Percentiles rank a stretch among this genome's conserved stretches.
Conservation (phyloP, 768 basidiomycete genomes). For the Lentinula raphanica region DNA sequence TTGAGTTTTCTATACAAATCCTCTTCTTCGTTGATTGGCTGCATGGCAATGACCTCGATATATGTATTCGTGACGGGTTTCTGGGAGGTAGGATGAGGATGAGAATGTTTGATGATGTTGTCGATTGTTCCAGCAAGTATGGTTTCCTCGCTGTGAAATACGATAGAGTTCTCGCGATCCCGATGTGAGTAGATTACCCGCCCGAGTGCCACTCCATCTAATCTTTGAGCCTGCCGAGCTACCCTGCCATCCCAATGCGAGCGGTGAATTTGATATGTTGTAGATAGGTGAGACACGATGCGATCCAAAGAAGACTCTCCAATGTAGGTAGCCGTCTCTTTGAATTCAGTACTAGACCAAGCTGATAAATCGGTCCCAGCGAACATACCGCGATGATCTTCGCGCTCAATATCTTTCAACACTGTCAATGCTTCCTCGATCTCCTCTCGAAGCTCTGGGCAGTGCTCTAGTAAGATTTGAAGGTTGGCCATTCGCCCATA, state of each 20-base stretch:
- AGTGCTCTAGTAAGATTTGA: slow-evolving; percentile 10
- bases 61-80: not conserved
- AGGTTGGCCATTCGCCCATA: slow-evolving; percentile 11
- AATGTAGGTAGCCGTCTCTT: not conserved
- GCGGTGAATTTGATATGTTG: not conserved
- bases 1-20: not conserved
- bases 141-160: not conserved
- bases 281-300: not conserved
- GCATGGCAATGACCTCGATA: not conserved
- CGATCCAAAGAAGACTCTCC: not conserved
- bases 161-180: not conserved
- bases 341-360: not conserved
- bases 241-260: not conserved
- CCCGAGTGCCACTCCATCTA: not conserved
- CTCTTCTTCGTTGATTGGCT: not conserved
- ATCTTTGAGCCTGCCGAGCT: not conserved
- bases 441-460: not conserved
- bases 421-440: slow-evolving; percentile 7
- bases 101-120: not conserved
- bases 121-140: not conserved
- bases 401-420: slow-evolving; percentile 9
- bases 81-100: not conserved
- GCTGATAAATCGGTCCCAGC: not conserved
- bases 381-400: slow-evolving; percentile 13
- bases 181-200: not conserved